Evolutionary conservation across 2,329 filamentous ascomycete genomes (phyloP), one percentile per base, ranked within the genome.

Genomic region (Cordyceps cateniannulata): DNA sequence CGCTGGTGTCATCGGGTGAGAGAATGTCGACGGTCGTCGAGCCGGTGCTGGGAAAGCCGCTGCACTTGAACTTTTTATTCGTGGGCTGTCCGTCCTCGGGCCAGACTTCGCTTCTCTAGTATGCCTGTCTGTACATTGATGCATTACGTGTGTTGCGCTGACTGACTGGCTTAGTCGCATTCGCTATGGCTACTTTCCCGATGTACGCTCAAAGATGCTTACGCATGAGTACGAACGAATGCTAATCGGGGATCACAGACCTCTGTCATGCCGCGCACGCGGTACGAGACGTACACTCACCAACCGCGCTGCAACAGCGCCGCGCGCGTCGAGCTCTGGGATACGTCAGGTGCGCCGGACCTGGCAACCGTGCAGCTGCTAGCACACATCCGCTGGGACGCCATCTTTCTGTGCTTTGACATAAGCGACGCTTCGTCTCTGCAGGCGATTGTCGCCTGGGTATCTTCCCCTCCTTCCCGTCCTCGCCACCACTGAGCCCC

Each of bases 81-180:
- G 71, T 76, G 1, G 74, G 74, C 0, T 67, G 68, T 20, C 65
- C 65, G 2, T 59, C 53, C 0, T 65, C 67, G 1, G 74, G 74
- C 2, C 74, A 76, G 65, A 76, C 74, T 1, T 74, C 72, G 12
- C 64, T 76, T 59, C 65, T 76, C 20, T 76, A 74, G 74, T 76
- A 48, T 58, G 71, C 66, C 44, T 0, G 5, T 32, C 0, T 1
- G 0, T 3, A 6, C 16, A 0, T 59, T n/a, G n/a, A 42, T 16
- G 18, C 8, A 18, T 14, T 16, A 14, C 12, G 22, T 16, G n/a
- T 29, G 4, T 4, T 38, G 5, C 5, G 10, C 35, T 38, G 16
- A 42, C 42, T 57, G 12, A 32, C 50, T 9, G 61, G 65, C 24
- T 65, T n/a, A 76, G 74, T 59, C 74, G 73, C 35, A 66, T 71